Evolutionary conservation across 805 yeast species (phyloP), one percentile per base, ranked within the genome.

Genomic region (Isabelozyma pseudorhagii): DNA sequence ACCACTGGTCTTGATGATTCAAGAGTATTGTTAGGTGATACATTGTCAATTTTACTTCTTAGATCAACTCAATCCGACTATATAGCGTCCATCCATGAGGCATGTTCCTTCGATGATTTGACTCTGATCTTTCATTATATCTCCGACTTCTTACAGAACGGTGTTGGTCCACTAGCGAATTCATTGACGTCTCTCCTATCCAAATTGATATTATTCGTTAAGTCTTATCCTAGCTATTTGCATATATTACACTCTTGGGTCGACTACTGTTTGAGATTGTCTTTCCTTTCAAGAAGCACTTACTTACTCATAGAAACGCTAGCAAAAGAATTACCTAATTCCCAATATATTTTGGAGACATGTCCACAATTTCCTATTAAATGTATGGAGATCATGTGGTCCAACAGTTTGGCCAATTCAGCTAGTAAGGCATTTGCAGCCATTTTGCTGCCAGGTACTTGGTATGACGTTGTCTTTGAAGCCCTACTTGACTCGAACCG

Each of bases 141-240:
- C 11, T 66, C 85, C 38, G 91, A 84, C 54, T 83, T 80, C 61
- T 84, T 91, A 83, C 82, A 81, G 47, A 88, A 84, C 46, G 79
- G 88, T 1, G 84, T 86, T 4, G 82, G 87, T 2, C 84, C 96
- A 0, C 63, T 88, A 27, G 82, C 85, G 5, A 88, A 86, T 59
- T 84, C 96, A 0, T 63, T 89, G 46, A 78, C 74, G 48, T 87
- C 82, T 31, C 59, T 90, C 43, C 78, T 89, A 44, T 47, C 63
- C 2, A 89, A 85, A 55, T 59, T 85, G 45, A 62, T 85, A 9
- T 52, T 57, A 1, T 69, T 82, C 40, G 68, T 68, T 34, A 52
- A 54, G 14, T 21, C 38, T 13, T 41, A 8, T 15, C 39, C 42
- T 50, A 0, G 44, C 15, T 15, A 38, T 8, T 15, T 15, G 14